Evolutionary conservation across 176 grass and related monocot genomes (phyloP).

Genomic region (Zizania latifolia): DNA sequence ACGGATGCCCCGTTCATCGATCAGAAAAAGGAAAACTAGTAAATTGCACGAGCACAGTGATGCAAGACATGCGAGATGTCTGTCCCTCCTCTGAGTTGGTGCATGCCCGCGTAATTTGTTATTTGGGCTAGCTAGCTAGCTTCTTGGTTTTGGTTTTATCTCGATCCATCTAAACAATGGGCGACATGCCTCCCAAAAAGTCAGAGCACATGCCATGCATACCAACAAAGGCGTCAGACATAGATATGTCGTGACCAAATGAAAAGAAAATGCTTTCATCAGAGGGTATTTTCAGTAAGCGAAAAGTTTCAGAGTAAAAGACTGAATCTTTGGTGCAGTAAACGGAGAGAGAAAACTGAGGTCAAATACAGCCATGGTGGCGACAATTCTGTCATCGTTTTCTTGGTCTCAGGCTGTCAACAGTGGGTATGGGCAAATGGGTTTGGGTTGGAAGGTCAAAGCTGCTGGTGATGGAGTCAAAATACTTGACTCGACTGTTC

Average conservation of each 20-base stretch:
- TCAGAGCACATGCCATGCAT: slow-evolving; percentile 20
- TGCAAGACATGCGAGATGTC: slow-evolving; percentile 20
- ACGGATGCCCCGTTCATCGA: background rate
- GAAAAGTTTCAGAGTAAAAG: background rate
- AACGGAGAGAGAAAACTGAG: background rate
- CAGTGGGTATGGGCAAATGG: background rate
- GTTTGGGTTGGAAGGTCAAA: background rate
- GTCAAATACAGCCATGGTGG: slow-evolving; percentile 23
- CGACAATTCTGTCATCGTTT: background rate
- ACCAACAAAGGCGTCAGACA: background rate
- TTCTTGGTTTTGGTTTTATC: background rate
- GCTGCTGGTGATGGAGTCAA: background rate
- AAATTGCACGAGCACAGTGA: background rate
- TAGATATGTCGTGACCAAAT: background rate
- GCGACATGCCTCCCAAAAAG: background rate
- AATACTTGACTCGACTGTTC: slow-evolving; percentile 4
- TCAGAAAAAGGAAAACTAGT: background rate
- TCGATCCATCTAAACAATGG: background rate
- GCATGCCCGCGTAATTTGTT: slow-evolving; percentile 28
- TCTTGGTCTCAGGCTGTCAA: background rate
- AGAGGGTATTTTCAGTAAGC: background rate
- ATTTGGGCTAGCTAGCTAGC: too few relatives aligned
- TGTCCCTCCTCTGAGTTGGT: slow-evolving; percentile 24
- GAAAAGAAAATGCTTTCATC: background rate
- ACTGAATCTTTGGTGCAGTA: background rate